Base-by-base conservation (phyloP, 73 alveolate genomes). In the Tetrahymena elliotti region DNA sequence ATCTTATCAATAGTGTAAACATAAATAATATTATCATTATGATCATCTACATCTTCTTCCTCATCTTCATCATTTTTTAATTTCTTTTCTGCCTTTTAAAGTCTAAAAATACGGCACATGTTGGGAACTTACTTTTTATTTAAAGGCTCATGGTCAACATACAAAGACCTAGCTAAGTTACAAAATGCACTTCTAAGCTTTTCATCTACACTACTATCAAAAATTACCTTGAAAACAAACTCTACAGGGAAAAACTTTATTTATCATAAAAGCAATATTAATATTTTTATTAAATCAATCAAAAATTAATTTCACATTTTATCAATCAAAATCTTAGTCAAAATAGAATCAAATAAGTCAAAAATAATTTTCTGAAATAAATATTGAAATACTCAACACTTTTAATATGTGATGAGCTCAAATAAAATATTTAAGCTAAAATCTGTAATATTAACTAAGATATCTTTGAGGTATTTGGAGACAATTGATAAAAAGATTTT, bases 121-220 rank as follows among this genome's bases (percentile, higher is more conserved):
- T 94, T 94, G 6, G 96, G 96, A 83, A 94, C 96, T 33, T 84
- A 84, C 53, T 84, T 84, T 52, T 84, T 35, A 94, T 94, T 93
- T 22, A 94, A 84, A 4, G 96, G 96, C 35, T 94, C 96, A 33
- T 94, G 96, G 53, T 94, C 96, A 52, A 94, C 92, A 52, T 94
- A 94, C 12, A 94, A 93, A 20, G 95, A 84, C 39, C 84, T 35
- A 7, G 95, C 96, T 12, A 94, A 27, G 40, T 94, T 94, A 41
- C 96, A 94, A 1, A 94, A 47, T 10, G 96, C 96, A 0, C 95
- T 84, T 94, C 96, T 84, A 20, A 94, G 84, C 38, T 94, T 94
- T 20, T 88, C 54, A 34, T 39, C 93, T 34, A 88, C 52, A 12
- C 40, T 39, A 22, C 84, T 13, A 94, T 94, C 93, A 52, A 94